phyloP scores from a whole-genome alignment of 2,329 filamentous ascomycete genomes.

The Ceratocystis harringtonii region DNA sequence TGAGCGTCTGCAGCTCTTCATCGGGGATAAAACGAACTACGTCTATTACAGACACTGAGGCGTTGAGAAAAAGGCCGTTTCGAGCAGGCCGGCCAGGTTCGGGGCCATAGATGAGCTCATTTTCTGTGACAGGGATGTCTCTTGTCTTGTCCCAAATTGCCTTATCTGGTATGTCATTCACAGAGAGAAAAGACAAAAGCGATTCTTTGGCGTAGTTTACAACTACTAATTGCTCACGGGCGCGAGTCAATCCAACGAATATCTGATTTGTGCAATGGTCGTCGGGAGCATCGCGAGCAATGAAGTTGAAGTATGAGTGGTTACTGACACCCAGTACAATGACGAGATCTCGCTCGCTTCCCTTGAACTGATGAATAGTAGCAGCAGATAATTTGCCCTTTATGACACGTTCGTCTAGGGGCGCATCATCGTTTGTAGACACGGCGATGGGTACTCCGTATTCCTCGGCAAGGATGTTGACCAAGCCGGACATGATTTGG shows the following conservation, averaged over 20 bases:
- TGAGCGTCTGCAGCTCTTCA: slow-evolving; percentile 19
- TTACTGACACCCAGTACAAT: slow-evolving; percentile 22
- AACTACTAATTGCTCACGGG: slow-evolving; percentile 22
- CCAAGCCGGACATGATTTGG: neutral
- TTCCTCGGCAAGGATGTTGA: slow-evolving; percentile 7
- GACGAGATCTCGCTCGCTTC: slow-evolving; percentile 23
- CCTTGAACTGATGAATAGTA: slow-evolving; percentile 25
- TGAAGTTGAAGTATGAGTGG: slow-evolving; percentile 20
- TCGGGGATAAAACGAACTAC: slow-evolving; percentile 20
- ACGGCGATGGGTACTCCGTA: slow-evolving; percentile 20
- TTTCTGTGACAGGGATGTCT: neutral
- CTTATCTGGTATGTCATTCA: neutral
- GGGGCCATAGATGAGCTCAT: slow-evolving; percentile 5
- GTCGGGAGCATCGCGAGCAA: slow-evolving; percentile 22
- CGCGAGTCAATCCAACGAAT: slow-evolving; percentile 24
- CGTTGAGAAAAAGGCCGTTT: neutral
- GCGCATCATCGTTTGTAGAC: slow-evolving; percentile 20
- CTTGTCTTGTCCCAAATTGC: slow-evolving; percentile 9
- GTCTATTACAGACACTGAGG: slow-evolving; percentile 17
- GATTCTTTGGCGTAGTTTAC: slow-evolving; percentile 18
- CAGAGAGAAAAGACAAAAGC: slow-evolving; percentile 21
- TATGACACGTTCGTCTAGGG: slow-evolving; percentile 21
- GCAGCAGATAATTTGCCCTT: slow-evolving; percentile 23
- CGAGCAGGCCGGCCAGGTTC: neutral
- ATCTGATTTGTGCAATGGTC: slow-evolving; percentile 22